Conservation (phyloP, 441 rosid species). For the Omphalea diandra region DNA sequence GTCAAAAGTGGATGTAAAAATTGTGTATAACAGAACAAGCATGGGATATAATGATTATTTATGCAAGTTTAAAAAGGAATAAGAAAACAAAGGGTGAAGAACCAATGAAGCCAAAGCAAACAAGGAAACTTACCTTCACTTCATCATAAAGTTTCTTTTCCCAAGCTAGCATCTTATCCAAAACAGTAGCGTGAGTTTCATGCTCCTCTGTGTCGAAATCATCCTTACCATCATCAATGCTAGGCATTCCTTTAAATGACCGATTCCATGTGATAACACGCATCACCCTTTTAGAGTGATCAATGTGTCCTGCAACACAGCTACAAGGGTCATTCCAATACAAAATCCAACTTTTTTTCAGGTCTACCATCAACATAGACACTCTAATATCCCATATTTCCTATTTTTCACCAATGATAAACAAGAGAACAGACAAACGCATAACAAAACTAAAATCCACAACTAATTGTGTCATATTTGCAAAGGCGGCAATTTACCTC, state of each 20-base stretch:
- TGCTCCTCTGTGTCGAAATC: conserved; percentile 72
- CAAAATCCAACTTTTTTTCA: background rate
- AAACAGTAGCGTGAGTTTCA: conserved; percentile 91
- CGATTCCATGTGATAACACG: conserved; percentile 94
- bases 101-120: background rate
- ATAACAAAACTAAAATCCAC: background rate
- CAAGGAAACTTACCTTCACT: conserved; percentile 66
- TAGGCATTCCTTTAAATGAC: conserved; percentile 63
- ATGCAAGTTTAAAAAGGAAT: background rate
- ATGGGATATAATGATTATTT: background rate
- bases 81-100: background rate
- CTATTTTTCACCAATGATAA: background rate
- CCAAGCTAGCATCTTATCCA: conserved; percentile 97
- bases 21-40: background rate
- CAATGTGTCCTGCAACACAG: conserved; percentile 64
- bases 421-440: conserved; percentile 6
- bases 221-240: conserved; percentile 56
- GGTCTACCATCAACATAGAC: background rate
- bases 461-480: background rate
- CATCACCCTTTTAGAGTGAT: conserved; percentile 92
- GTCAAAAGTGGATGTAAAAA: background rate
- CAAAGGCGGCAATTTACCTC: conserved; percentile 36
- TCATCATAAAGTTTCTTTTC: conserved; percentile 94
- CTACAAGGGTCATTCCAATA: conserved; percentile 2
- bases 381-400: background rate